Conservation (phyloP, 345 rosid genomes). For the Odontarrhena argentea region DNA sequence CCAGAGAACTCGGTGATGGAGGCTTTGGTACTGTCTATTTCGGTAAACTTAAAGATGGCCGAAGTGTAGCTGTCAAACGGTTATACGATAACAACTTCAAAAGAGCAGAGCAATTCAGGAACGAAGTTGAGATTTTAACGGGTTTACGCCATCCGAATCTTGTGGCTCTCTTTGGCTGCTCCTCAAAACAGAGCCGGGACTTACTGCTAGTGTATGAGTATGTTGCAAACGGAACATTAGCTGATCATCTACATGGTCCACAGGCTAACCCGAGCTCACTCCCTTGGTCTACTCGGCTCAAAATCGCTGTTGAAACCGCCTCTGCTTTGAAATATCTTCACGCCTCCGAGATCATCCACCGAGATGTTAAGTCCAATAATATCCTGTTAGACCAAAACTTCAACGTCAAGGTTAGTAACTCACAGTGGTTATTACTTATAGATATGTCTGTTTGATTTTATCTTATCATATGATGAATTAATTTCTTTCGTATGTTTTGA, state of each 20-base stretch:
- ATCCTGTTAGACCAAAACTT: conserved; percentile 79
- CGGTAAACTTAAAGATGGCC: conserved; percentile 85
- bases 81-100: conserved; percentile 73
- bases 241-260: conserved; percentile 78
- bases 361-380: conserved; percentile 88
- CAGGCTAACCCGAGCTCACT: conserved; percentile 65
- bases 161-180: conserved; percentile 80
- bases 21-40: conserved; percentile 88
- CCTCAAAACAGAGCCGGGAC: conserved; percentile 73
- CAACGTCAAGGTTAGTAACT: conserved; percentile 53
- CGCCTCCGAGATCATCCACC: conserved; percentile 71
- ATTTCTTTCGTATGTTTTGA: conserved; percentile 6
- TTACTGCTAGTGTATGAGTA: conserved; percentile 84
- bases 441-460: neutral
- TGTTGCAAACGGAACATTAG: conserved; percentile 83
- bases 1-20: conserved; percentile 84
- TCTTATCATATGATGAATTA: neutral
- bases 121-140: conserved; percentile 77
- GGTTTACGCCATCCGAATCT: conserved; percentile 70
- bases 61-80: conserved; percentile 83
- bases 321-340: conserved; percentile 77
- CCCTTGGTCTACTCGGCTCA: conserved; percentile 63
- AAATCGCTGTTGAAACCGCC: conserved; percentile 88
- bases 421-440: neutral
- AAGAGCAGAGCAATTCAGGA: conserved; percentile 80